Evolutionary conservation across 2,329 filamentous ascomycete genomes (phyloP), one percentile per base, ranked within the genome.

Genomic region (Apiospora hydei): DNA sequence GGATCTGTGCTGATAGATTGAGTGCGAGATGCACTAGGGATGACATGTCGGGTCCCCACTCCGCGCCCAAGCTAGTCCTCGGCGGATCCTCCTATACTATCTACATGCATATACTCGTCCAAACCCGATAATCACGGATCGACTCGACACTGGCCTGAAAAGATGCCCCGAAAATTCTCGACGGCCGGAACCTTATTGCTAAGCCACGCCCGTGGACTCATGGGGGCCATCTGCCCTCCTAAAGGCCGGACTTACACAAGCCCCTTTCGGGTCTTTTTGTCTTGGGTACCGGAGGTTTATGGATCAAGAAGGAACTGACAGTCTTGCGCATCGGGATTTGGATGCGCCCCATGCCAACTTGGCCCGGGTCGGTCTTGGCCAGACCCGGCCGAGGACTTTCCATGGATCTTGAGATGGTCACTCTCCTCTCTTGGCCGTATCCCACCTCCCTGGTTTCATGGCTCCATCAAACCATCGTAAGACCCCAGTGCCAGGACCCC

Each of bases 1-100:
- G n/a, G 53, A 61, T 61, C 53, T 61, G 18, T 61, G 30, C 18
- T 61, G 30, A 38, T 38, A 61, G 53, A 61, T 61, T 61, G 53
- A n/a, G 46, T 49, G 53, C 26, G 21, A 38, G 53, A 61, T 61
- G 53, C 53, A 21, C 53, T 61, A 61, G 21, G 16, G 10, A 38
- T 61, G 53, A 61, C 53, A 61, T 38, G 53, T 61, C 16, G 8
- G 16, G 30, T 34, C 53, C 51, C 53, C 53, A 61, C 53, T 61
- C 18, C 53, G 53, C 53, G 26, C 11, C 30, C 7, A 10, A 34
- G 53, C 53, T 61, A 61, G 53, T 61, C 53, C 53, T 61, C 30
- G 53, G 38, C 30, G 4, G 16, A 61, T 34, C 30, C 30, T 34
- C 18, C 53, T 61, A 61, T 61, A 61, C 34, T 16, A 61, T 61